Conservation (phyloP, 2,329 filamentous ascomycete species). For the Sphaceloma murrayae region DNA sequence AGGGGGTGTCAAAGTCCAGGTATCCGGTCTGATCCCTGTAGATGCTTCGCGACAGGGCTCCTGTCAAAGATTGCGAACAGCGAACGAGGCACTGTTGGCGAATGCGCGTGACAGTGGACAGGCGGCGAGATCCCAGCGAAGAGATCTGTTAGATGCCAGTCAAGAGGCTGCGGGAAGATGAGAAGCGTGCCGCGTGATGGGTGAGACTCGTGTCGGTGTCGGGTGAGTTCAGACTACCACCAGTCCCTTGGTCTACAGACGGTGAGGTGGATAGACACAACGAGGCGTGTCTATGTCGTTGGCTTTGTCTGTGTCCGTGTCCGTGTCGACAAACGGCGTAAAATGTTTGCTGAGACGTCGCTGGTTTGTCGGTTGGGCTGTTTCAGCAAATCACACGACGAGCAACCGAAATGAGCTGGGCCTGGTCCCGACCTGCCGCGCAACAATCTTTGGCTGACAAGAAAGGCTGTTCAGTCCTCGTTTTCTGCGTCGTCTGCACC, state of each 20-base stretch:
- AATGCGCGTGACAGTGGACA: too few species aligned
- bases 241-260: neutral
- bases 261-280: neutral
- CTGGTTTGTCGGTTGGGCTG: neutral
- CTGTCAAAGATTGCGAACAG: too few species aligned
- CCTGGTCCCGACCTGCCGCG: constrained; percentile 9
- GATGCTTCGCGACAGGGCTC: neutral
- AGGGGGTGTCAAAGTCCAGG: neutral
- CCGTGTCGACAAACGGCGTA: constrained; percentile 7
- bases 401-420: constrained; percentile 11
- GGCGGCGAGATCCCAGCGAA: neutral
- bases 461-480: neutral
- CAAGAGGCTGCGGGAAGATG: constrained; percentile 10
- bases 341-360: constrained; percentile 3
- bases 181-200: neutral
- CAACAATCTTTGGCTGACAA: constrained; percentile 3
- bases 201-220: neutral
- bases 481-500: constrained; percentile 8
- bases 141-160: neutral
- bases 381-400: constrained; percentile 13
- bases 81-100: too few species aligned
- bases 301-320: neutral
- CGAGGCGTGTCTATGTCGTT: neutral
- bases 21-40: constrained; percentile 2
- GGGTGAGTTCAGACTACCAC: constrained; percentile 1